phyloP scores from a whole-genome alignment of 768 basidiomycete species.

The Podaxis carcinomalis region DNA sequence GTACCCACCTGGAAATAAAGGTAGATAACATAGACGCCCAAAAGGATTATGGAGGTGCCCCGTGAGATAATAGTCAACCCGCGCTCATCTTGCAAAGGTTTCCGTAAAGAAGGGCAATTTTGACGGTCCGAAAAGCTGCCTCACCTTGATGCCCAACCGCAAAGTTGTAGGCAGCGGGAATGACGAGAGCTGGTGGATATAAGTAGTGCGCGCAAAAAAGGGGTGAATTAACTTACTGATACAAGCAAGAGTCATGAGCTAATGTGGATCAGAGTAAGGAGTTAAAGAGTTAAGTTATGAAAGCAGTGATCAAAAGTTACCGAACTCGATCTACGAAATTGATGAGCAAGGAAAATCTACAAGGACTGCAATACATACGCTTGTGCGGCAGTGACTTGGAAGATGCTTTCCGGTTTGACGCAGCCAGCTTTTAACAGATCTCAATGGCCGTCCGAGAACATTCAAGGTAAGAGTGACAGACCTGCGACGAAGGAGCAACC shows the following conservation, averaged over 20 bases:
- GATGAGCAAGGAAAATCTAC: constrained; percentile 6
- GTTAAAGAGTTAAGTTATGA: neutral
- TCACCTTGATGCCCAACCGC: constrained; percentile 21
- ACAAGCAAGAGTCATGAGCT: constrained; percentile 84
- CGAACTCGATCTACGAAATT: constrained; percentile 38
- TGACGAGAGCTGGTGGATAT: constrained; percentile 58
- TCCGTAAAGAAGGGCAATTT: constrained; percentile 15
- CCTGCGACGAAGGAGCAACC: constrained; percentile 89
- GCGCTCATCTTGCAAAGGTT: constrained; percentile 20
- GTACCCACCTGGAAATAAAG: constrained; percentile 66
- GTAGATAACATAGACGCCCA: constrained; percentile 71
- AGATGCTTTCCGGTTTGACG: constrained; percentile 60
- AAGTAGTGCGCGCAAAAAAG: neutral
- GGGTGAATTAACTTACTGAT: constrained; percentile 53
- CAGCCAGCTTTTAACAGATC: constrained; percentile 48
- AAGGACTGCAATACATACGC: constrained; percentile 45
- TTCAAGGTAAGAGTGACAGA: constrained; percentile 20
- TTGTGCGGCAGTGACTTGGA: constrained; percentile 84
- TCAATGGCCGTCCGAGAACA: neutral
- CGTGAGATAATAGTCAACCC: constrained; percentile 75
- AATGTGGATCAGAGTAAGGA: neutral
- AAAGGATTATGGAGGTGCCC: constrained; percentile 73
- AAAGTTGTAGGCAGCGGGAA: constrained; percentile 82
- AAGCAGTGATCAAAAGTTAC: constrained; percentile 23
- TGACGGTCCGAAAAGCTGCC: constrained; percentile 15